Conservation (phyloP, 768 basidiomycete genomes). For the Pleurotus tuber-regium region DNA sequence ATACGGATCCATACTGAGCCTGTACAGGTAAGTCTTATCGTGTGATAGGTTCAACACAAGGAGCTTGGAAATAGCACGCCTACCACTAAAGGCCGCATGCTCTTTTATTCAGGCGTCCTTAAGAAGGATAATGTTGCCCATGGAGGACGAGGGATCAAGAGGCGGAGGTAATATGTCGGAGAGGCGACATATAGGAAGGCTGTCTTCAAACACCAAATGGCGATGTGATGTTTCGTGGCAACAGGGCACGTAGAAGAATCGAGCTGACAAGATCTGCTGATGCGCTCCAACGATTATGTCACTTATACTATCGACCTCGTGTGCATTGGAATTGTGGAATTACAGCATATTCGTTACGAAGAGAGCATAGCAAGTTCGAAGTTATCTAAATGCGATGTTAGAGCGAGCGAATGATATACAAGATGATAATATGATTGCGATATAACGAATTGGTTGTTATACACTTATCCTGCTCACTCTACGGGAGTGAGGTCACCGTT, state of each 20-base stretch:
- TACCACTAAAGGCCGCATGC: background rate
- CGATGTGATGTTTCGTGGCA: no score
- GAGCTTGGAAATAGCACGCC: background rate
- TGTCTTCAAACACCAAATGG: no score
- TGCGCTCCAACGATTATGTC: no score
- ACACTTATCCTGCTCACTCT: constrained; percentile 16
- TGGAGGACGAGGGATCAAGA: no score
- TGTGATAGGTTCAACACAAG: background rate
- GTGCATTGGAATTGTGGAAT: background rate
- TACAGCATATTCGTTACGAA: background rate
- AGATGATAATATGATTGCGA: constrained; percentile 11
- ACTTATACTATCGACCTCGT: background rate
- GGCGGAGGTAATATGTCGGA: no score
- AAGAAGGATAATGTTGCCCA: no score
- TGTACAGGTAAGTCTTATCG: background rate
- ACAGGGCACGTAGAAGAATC: no score
- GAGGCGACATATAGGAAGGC: no score
- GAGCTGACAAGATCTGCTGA: no score
- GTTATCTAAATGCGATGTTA: constrained; percentile 11
- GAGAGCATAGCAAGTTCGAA: background rate
- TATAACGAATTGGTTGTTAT: constrained; percentile 10
- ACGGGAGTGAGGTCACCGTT: constrained; percentile 38
- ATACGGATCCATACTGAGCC: background rate
- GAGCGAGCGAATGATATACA: constrained; percentile 12
- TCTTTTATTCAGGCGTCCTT: no score